Evolutionary conservation across 176 grass and related monocot species (phyloP), one percentile per base, ranked within the genome.

Genomic region (Zoysia japonica): DNA sequence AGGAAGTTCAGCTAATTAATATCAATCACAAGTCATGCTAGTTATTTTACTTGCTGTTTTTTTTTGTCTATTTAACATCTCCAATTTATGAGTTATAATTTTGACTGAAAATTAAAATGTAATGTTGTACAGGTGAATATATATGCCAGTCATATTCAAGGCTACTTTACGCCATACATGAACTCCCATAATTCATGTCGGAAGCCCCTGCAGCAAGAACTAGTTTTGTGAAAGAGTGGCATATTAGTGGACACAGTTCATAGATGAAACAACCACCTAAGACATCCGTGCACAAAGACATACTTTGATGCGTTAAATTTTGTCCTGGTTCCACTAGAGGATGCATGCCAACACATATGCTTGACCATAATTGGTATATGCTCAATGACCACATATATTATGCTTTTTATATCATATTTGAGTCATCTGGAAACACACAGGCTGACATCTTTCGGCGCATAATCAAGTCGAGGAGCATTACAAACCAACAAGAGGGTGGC

Each of bases 381-480:
- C 75, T 79, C 20, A 35, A 73, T 38, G 67, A 28, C 83, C 73
- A 82, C 51, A 76, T 9, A 75, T 10, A 55, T 38, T 38, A 78
- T 59, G 65, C 40, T 65, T 81, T 73, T 82, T 77, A 78, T 82
- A 85, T 66, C 78, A 82, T 82, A 85, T 89, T 78, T 81, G 67
- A 72, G 68, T 72, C 39, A 45, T 82, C 78, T 73, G 78, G 45
- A 78, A 78, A 81, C 71, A 84, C 61, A 89, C 67, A 85, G 62
- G 60, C 80, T 86, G 70, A 59, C 76, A 80, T 83, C 84, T 90
- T 90, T 90, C 84, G 80, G 84, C 84, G 80, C 80, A 86, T 65
- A 64, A 83, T 90, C 78, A 77, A 85, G 82, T 67, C 38, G 78
- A 82, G 72, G 60, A 89, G 66, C 82, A 71, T 74, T 69, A 77